Conservation (phyloP, 805 yeast species). For the Wickerhamomyces pijperi region DNA sequence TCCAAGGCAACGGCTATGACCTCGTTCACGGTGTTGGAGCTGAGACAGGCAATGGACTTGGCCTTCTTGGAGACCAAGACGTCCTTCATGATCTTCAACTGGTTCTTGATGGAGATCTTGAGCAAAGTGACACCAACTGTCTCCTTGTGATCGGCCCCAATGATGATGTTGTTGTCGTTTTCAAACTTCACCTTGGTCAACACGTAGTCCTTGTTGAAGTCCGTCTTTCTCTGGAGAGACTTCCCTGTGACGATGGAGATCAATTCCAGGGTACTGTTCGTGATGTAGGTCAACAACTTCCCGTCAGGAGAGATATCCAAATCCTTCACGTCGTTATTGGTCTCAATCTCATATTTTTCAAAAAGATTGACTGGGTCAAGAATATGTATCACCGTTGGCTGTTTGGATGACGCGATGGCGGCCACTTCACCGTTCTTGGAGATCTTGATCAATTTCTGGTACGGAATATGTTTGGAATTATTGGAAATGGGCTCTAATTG, state of each 20-base stretch:
- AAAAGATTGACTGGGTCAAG: conserved; percentile 48
- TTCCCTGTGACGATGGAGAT: conserved; percentile 30
- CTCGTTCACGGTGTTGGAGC: conserved; percentile 24
- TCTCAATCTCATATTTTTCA: conserved; percentile 44
- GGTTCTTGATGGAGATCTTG: conserved; percentile 9
- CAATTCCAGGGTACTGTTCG: conserved; percentile 38
- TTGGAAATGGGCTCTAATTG: conserved; percentile 36
- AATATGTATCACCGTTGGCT: conserved; percentile 57
- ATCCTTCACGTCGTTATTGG: conserved; percentile 51
- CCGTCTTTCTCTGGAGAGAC: conserved; percentile 22
- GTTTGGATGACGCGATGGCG: conserved; percentile 58
- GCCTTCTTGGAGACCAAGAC: conserved; percentile 12
- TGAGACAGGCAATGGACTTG: conserved; percentile 37
- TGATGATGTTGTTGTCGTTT: conserved; percentile 10
- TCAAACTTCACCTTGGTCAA: conserved; percentile 26
- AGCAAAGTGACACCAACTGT: conserved; percentile 9
- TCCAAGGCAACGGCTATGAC: conserved; percentile 32
- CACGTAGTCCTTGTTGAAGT: conserved; percentile 20
- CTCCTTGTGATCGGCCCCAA: conserved; percentile 7
- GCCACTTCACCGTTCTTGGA: conserved; percentile 52
- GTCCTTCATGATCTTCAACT: conserved; percentile 10
- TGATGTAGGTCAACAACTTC: conserved; percentile 53
- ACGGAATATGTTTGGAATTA: conserved; percentile 15
- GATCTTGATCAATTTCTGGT: conserved; percentile 48
- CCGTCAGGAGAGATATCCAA: conserved; percentile 64